Base-by-base conservation (phyloP, 2,329 filamentous ascomycete genomes). In the Fusarium abutilonis region DNA sequence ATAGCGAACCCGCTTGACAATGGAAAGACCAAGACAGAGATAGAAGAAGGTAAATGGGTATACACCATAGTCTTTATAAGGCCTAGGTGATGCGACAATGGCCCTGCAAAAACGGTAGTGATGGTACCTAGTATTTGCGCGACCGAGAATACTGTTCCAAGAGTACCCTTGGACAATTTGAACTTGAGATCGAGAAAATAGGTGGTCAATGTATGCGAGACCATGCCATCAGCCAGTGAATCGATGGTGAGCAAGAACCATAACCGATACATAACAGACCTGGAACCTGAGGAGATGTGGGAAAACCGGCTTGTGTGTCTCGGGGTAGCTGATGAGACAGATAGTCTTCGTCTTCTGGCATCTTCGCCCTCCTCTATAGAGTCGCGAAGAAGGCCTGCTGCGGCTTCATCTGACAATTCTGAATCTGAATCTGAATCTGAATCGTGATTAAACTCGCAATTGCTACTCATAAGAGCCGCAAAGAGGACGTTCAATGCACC, bases 51-150 rank as follows among this genome's bases (percentile, higher is more conserved):
- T 0, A 89, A 74, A 66, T 86, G 83, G 0, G 83, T 85, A 57
- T 86, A 86, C 2, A 86, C 83, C 83, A 86, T 89, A 68, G 86
- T 88, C 71, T 87, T 88, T 70, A 88, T 81, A 1, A 88, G 78
- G 1, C 86, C 86, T 17, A 89, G 81, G 61, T 80, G 79, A 13
- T 83, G 81, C 1, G 84, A 79, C 3, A 88, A 74, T 0, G 86
- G 86, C 0, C 83, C 84, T 0, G 85, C 83, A 58, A 88, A 85
- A 19, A 86, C 74, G 3, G 82, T 80, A 0, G 82, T 83, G 15
- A 84, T 66, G 4, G 83, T 79, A 6, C 80, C 80, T 8, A 88
- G 76, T 65, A 89, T 73, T 73, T 87, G 81, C 34, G 77, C 78
- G 6, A 77, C 74, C 1, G 83, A 86, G 29, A 82, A 78, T 39